Base-by-base conservation (phyloP, 306 rosid species). In the Acacia acuminata region DNA sequence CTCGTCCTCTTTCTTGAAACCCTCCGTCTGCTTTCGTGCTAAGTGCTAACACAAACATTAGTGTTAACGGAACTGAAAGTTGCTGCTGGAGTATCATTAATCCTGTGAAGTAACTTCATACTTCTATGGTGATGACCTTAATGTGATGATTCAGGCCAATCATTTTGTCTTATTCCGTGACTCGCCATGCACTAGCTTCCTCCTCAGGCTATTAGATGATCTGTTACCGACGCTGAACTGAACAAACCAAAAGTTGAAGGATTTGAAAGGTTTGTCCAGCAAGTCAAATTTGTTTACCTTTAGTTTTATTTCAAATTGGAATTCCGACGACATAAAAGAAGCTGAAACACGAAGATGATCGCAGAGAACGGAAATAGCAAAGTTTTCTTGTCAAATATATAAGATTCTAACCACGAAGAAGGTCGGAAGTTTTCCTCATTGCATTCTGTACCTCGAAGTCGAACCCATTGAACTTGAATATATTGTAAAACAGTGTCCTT, bases 91-190 rank as follows among this genome's bases (percentile, higher is more conserved):
- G 85, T 11, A 67, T 42, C 7, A 38, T 3, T 87, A 47, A 90
- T 85, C 70, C 93, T 97, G 71, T 90, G 93, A 87, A 92, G 90
- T 90, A 88, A 38, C 42, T 38, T 1, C 42, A 38, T 38, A 38
- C 42, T 82, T 74, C 92, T 87, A 81, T 91, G 93, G 75, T 88
- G 97, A 84, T 24, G 97, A 84, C 25, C 88, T 24, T 97, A 86
- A 79, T 91, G 95, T 48, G 92, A 93, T 43, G 95, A 92, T 60
- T 92, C 94, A 27, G 98, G 87, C 55, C 90, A 83, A 90, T 89
- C 93, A 20, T 85, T 93, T 71, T 84, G 92, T 86, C 90, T 90
- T 42, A 92, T 74, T 85, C 97, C 84, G 67, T 88, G 90, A 70
- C 89, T 90, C 82, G 90, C 93, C 97, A 90, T 92, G 92, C 87